These are phyloP conservation scores for Gigaspora rosea DNA, from an alignment of 192 early-diverging fungal species.

Conservation along the genomic window DNA sequence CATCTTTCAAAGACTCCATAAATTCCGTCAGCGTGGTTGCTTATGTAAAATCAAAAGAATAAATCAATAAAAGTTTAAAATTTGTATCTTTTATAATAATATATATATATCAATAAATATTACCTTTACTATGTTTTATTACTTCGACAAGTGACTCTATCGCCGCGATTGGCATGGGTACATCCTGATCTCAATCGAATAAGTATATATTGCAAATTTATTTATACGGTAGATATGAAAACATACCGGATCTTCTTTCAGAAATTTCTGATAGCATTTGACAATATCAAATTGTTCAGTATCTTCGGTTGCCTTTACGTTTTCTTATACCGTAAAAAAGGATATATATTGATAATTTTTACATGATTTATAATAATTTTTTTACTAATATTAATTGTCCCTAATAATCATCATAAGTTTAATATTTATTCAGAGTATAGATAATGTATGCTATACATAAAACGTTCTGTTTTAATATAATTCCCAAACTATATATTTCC, in stretches of 20 bases:
- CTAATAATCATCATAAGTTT: no score
- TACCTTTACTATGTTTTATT: conserved; percentile 62
- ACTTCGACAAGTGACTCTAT: conserved; percentile 71
- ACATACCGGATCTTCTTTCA: conserved; percentile 38
- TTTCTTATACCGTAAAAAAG: no score
- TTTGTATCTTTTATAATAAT: neutral
- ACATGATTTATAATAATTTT: no score
- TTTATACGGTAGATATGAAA: neutral
- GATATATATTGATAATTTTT: no score
- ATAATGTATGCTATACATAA: no score
- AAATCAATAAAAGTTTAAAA: conserved; percentile 4
- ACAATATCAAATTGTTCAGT: conserved; percentile 42
- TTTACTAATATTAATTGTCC: no score
- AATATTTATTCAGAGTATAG: no score
- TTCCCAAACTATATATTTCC: no score
- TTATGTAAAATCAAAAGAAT: conserved; percentile 30
- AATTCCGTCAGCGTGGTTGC: conserved; percentile 92
- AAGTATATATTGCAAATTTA: neutral
- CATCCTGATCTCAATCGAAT: conserved; percentile 44
- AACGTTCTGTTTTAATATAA: no score
- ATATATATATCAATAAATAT: neutral
- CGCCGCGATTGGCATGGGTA: conserved; percentile 76
- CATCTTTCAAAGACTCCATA: conserved; percentile 70
- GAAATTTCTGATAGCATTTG: conserved; percentile 38
- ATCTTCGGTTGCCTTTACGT: no score